Evolutionary conservation across 768 basidiomycete genomes (phyloP), one percentile per base, ranked within the genome.

Genomic region (Russula sp.): DNA sequence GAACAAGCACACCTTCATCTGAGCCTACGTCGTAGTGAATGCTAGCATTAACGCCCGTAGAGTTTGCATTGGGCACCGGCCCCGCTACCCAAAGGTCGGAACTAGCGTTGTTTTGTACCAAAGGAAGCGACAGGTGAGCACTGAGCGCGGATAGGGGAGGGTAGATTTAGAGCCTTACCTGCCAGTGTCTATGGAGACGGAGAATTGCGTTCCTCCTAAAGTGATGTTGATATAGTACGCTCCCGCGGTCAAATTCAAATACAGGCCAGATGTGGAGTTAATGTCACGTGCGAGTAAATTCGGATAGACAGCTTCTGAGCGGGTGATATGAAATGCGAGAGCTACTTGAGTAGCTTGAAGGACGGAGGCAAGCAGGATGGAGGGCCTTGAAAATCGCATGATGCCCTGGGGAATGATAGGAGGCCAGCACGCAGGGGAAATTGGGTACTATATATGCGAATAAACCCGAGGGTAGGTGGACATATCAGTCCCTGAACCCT

Each of bases 61-160:
- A 67, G 14, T 66, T 75, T 32, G 78, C 79, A 32, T 70, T 71
- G 5, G 76, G 74, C 5, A 85, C 80, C 52, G 65, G 59, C 48
- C 79, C 77, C 7, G 82, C 77, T 2, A 88, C 80, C 81, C 83
- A 87, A 13, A 88, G 74, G 70, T 89, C 87, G 16, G 87, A 84
- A 63, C 87, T 89, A 56, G 40, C n/a, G 2, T 1, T 26, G 14
- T 34, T 52, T 61, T 28, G 16, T 18, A 13, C 8, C 13, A 44
- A n/a, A 18, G 22, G 5, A 18, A 52, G 26, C 4, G 18, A 11
- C 13, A 7, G n/a, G 40, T 8, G 16, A 38, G 16, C 38, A 13
- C 5, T 11, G 49, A 44, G 34, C 49, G 14, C 49, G 30, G 44
- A 11, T 11, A 36, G 13, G 36, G 36, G 36, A 16, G 5, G 10